These are phyloP conservation scores for Rhodotorula sp. DNA, from an alignment of 1,284 basidiomycete genomes.

Conservation along the genomic window DNA sequence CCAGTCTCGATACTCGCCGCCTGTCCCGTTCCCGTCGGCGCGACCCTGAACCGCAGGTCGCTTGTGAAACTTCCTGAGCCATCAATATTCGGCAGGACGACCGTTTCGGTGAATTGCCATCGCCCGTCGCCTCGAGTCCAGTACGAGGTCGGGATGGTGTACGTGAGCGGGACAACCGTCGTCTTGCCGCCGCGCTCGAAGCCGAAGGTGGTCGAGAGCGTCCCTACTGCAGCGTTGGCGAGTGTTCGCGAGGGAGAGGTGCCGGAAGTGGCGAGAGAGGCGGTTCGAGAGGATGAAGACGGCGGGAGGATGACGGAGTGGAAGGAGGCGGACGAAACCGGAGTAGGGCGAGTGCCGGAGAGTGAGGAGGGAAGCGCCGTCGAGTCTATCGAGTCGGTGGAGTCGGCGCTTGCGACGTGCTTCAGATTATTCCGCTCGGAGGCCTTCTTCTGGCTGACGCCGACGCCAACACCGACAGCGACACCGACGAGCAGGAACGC, in stretches of 20 bases:
- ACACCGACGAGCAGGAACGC: constrained; percentile 22
- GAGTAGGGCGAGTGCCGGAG: not conserved
- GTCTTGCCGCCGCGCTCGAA: constrained; percentile 11
- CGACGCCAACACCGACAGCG: constrained; percentile 26
- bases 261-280: not conserved
- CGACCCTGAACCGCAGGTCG: constrained; percentile 29
- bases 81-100: constrained; percentile 22
- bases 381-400: not conserved
- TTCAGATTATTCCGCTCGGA: not conserved
- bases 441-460: constrained; percentile 15
- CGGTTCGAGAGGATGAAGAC: not conserved
- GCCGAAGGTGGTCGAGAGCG: constrained; percentile 26
- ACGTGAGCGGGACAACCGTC: constrained; percentile 28
- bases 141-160: constrained; percentile 32
- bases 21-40: constrained; percentile 8
- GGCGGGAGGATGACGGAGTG: not conserved
- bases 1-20: not conserved
- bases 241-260: not conserved
- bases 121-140: constrained; percentile 23
- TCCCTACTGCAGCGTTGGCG: not conserved
- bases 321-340: no score
- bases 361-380: not conserved
- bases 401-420: not conserved
- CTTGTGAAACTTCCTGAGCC: constrained; percentile 20
- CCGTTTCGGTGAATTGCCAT: constrained; percentile 33